These are phyloP conservation scores for Pichia heedii DNA, from an alignment of 805 yeast species.

Conservation along the genomic window DNA sequence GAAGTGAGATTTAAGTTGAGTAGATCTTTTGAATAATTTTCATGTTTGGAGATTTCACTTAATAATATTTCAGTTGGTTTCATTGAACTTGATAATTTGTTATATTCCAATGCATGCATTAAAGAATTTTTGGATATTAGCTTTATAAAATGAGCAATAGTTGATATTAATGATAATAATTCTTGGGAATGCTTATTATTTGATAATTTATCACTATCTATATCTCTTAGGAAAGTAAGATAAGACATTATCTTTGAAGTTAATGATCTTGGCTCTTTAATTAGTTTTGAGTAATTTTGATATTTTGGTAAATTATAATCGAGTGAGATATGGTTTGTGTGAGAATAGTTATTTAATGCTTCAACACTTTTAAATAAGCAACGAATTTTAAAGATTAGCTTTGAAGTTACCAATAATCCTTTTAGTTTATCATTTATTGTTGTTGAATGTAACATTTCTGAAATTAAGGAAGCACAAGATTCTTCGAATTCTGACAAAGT, in stretches of 20 bases:
- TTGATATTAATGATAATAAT: slow-evolving; percentile 73
- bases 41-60: slow-evolving; percentile 41
- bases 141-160: slow-evolving; percentile 87
- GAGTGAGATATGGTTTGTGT: not conserved
- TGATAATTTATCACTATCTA: slow-evolving; percentile 26
- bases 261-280: slow-evolving; percentile 70
- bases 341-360: slow-evolving; percentile 23
- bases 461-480: slow-evolving; percentile 77
- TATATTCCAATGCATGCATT: slow-evolving; percentile 61
- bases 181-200: slow-evolving; percentile 45
- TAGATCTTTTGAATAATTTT: slow-evolving; percentile 29
- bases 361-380: slow-evolving; percentile 73
- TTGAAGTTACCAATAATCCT: slow-evolving; percentile 64
- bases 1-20: slow-evolving; percentile 30
- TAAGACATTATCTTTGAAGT: slow-evolving; percentile 88
- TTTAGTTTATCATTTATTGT: slow-evolving; percentile 59
- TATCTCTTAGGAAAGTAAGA: slow-evolving; percentile 70
- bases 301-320: slow-evolving; percentile 15
- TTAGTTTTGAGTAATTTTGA: slow-evolving; percentile 30
- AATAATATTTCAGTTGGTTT: slow-evolving; percentile 58
- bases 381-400: slow-evolving; percentile 64
- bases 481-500: slow-evolving; percentile 85
- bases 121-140: slow-evolving; percentile 75
- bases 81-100: slow-evolving; percentile 48
- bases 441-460: slow-evolving; percentile 83